These are phyloP conservation scores for Auricularia heimuer DNA, from an alignment of 768 basidiomycete species.

Conservation along the genomic window DNA sequence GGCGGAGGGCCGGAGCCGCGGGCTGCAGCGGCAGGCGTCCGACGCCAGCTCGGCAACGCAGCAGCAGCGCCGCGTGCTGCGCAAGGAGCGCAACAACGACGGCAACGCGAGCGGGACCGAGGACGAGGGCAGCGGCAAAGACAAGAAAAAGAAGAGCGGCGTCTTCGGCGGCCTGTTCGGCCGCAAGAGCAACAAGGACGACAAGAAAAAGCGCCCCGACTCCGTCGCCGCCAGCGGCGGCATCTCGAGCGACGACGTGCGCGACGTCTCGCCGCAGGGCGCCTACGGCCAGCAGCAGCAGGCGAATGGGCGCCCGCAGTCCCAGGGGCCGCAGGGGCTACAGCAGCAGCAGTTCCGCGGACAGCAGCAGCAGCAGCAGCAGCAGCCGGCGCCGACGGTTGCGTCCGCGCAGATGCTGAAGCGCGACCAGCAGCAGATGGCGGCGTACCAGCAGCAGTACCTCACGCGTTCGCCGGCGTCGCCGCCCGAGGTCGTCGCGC, in stretches of 20 bases:
- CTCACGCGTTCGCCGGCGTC: slow-evolving; percentile 79
- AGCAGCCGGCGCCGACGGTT: slow-evolving; percentile 27
- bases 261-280: neutral
- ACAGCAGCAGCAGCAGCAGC: slow-evolving; percentile 22
- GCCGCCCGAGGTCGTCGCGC: slow-evolving; percentile 55
- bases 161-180: slow-evolving; percentile 62
- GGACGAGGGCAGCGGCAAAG: slow-evolving; percentile 36
- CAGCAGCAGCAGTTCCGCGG: slow-evolving; percentile 7
- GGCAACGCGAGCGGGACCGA: slow-evolving; percentile 17
- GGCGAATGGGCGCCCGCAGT: slow-evolving; percentile 38
- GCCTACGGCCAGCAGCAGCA: neutral
- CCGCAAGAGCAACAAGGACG: slow-evolving; percentile 58
- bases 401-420: slow-evolving; percentile 65
- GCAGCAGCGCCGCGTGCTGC: slow-evolving; percentile 5
- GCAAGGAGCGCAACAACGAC: slow-evolving; percentile 9
- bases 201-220: slow-evolving; percentile 42
- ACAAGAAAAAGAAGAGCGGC: slow-evolving; percentile 35
- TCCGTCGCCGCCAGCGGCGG: slow-evolving; percentile 33
- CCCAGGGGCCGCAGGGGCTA: slow-evolving; percentile 40
- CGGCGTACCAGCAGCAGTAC: slow-evolving; percentile 73
- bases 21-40: slow-evolving; percentile 43
- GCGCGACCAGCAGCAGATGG: slow-evolving; percentile 81
- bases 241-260: slow-evolving; percentile 30
- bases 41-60: slow-evolving; percentile 18
- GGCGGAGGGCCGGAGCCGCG: slow-evolving; percentile 23